A percentile compares a stretch with the other conserved stretches of the same genome.
Conservation (phyloP, 805 yeast genomes). For the Metschnikowia lunata region DNA sequence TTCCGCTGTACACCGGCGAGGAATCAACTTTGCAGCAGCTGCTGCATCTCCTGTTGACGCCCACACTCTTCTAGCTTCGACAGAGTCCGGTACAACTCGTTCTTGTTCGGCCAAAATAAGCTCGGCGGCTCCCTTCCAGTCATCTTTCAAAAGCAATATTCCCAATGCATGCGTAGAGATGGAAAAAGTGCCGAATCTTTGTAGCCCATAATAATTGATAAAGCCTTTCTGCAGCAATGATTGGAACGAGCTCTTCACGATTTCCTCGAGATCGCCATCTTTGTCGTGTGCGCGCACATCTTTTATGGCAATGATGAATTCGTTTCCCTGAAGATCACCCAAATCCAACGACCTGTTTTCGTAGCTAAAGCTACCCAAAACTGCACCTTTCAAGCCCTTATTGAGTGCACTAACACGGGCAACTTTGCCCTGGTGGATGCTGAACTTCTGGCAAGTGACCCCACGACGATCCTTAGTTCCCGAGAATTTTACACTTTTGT, state of each 20-base stretch:
- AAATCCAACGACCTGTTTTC: constrained; percentile 56
- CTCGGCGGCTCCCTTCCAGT: constrained; percentile 79
- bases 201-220: constrained; percentile 96
- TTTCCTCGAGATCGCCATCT: constrained; percentile 35
- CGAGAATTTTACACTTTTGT: constrained; percentile 69
- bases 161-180: constrained; percentile 89
- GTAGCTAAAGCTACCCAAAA: constrained; percentile 75
- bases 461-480: constrained; percentile 98
- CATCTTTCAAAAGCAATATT: constrained; percentile 57
- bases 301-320: constrained; percentile 79
- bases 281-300: constrained; percentile 47
- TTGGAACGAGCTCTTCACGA: constrained; percentile 49
- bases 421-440: constrained; percentile 63
- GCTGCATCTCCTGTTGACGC: constrained; percentile 62
- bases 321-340: constrained; percentile 88
- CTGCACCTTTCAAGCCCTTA: constrained; percentile 68
- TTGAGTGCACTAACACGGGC: constrained; percentile 76
- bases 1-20: constrained; percentile 85
- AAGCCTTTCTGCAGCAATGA: constrained; percentile 69
- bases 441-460: constrained; percentile 81
- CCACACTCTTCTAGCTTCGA: constrained; percentile 83
- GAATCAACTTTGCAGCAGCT: constrained; percentile 70
- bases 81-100: constrained; percentile 74
- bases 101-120: constrained; percentile 82
- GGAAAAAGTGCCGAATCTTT: constrained; percentile 94